Evolutionary conservation across 2,329 filamentous ascomycete genomes (phyloP), one percentile per base, ranked within the genome.

Genomic region (Passalora sequoiae): DNA sequence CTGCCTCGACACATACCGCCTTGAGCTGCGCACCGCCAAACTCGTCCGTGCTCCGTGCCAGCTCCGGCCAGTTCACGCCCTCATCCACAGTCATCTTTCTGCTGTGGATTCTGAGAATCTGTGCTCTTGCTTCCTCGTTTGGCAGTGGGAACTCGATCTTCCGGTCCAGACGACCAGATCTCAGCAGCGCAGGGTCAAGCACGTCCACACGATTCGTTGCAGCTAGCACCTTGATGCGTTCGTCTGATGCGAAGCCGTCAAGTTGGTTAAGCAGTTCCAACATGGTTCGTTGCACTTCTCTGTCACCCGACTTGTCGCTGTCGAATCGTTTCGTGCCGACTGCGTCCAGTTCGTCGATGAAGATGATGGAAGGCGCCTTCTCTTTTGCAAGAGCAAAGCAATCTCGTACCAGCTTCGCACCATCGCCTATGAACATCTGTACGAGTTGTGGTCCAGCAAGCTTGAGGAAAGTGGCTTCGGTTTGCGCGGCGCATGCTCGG

Each of bases 281-380:
- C 94, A 98, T 98, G 45, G 92, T 98, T 66, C 92, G 81, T 72
- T 98, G 92, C 31, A 98, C 92, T 72, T 98, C 92, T 67, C 92
- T 80, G 67, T 98, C 92, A 70, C 92, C 92, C 48, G 86, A 92
- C 77, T 97, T 98, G 66, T 97, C 89, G 56, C 87, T 94, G 68
- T 98, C 92, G 73, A 98, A 98, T 63, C 92, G 91, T 73, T 97
- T 97, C 41, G 91, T 97, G 56, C 92, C 92, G n/a, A 98, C 84
- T 45, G 92, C 92, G 65, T 98, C 92, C 52, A 98, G 73, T 70
- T 98, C 92, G 70, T 98, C 92, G 60, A 98, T 97, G 75, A 98
- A 98, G 68, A 98, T 98, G 68, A 98, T 98, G 46, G 92, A 89
- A 0, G 92, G 94, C 0, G 92, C 92, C 75, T 98, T 98, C 70